A percentile compares a stretch with the other conserved stretches of the same genome.
Evolutionary conservation across 805 yeast genomes (phyloP).

Genomic region (Candida jianshihensis): DNA sequence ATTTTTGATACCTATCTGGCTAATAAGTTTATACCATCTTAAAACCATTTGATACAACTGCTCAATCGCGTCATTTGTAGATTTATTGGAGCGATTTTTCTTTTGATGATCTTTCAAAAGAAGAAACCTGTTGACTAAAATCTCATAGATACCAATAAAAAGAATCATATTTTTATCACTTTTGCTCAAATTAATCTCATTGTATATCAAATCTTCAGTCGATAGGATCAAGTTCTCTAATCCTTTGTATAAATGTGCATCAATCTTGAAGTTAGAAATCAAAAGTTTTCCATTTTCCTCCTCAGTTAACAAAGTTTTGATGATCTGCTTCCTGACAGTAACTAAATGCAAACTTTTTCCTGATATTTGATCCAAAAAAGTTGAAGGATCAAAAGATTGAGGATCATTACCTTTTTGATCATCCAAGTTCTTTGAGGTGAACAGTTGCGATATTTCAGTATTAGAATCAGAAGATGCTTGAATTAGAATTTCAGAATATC

Average conservation of each 20-base stretch:
- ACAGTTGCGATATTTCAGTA: constrained; percentile 22
- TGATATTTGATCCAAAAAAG: constrained; percentile 15
- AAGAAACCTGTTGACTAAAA: constrained; percentile 38
- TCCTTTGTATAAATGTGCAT: constrained; percentile 9
- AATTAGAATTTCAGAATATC: constrained; percentile 6
- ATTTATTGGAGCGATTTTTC: constrained; percentile 1
- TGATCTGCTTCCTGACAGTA: constrained; percentile 28
- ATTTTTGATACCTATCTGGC: constrained; percentile 6
- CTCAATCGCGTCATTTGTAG: constrained; percentile 27
- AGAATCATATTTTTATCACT: constrained; percentile 8
- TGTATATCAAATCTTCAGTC: constrained; percentile 18
- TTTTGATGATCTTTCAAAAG: constrained; percentile 20
- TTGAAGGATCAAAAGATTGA: background rate
- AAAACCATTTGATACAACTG: constrained; percentile 35
- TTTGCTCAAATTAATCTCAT: background rate
- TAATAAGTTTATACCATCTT: constrained; percentile 36
- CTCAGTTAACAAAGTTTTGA: constrained; percentile 19
- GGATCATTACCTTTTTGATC: constrained; percentile 8
- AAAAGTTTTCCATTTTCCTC: constrained; percentile 20
- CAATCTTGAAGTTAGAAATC: constrained; percentile 35
- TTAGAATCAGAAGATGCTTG: constrained; percentile 3
- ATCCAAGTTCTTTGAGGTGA: constrained; percentile 24
- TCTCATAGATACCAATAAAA: constrained; percentile 35
- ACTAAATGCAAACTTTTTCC: constrained; percentile 27
- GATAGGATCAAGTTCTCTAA: constrained; percentile 14